phyloP scores from a whole-genome alignment of 371 early-diverging fungal species.

The Syncephalastrum racemosum region DNA sequence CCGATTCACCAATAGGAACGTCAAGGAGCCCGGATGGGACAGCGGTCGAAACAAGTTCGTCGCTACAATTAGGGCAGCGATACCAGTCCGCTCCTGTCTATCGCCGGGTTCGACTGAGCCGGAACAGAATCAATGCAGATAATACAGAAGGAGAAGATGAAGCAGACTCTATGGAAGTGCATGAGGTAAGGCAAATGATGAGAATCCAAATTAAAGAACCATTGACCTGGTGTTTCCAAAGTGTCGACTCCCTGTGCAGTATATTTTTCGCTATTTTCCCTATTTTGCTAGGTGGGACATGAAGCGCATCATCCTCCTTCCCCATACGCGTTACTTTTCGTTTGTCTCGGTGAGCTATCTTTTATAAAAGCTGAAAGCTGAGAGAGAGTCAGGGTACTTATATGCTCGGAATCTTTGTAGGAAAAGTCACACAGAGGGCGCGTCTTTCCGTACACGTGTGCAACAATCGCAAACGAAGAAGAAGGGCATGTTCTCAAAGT shows the following conservation, averaged over 20 bases:
- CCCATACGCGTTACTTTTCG: constrained; percentile 50
- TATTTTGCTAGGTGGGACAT: constrained; percentile 58
- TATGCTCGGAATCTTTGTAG: constrained; percentile 16
- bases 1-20: too few species aligned
- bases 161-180: constrained; percentile 27
- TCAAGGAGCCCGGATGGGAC: too few species aligned
- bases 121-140: too few species aligned
- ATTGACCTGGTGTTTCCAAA: constrained; percentile 1
- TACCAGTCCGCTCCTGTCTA: too few species aligned
- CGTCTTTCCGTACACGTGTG: constrained; percentile 45
- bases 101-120: too few species aligned
- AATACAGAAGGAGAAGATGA: too few species aligned
- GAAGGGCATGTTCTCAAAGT: constrained; percentile 47
- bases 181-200: constrained; percentile 33
- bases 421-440: constrained; percentile 37
- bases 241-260: constrained; percentile 47
- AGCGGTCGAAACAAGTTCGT: too few species aligned
- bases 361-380: neutral
- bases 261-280: constrained; percentile 45
- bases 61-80: too few species aligned
- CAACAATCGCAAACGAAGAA: constrained; percentile 27
- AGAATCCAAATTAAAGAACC: neutral
- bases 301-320: constrained; percentile 55
- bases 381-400: too few species aligned
- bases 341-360: constrained; percentile 48